Percentiles rank a stretch among this genome's conserved stretches.
Evolutionary conservation across 768 basidiomycete genomes (phyloP).

Genomic region (Collybiopsis luxurians): DNA sequence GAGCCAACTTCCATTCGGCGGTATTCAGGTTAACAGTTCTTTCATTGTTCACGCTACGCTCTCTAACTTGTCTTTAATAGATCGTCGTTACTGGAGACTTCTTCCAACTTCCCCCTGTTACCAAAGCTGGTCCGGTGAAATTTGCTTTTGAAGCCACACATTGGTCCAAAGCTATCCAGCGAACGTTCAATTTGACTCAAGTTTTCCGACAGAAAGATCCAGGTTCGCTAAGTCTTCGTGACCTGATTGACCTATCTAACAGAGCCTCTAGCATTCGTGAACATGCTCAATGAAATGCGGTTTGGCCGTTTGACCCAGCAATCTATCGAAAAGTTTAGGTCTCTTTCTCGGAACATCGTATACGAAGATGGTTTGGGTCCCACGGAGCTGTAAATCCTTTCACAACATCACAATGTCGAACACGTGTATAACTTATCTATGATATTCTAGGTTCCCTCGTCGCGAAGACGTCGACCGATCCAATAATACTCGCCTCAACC

Average conservation of each 20-base stretch:
- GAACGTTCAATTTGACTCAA: constrained; percentile 90
- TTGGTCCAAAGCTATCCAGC: constrained; percentile 73
- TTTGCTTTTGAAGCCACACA: constrained; percentile 89
- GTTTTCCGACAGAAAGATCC: constrained; percentile 95
- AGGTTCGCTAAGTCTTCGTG: constrained; percentile 42
- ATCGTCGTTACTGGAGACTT: constrained; percentile 95
- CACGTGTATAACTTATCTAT: not conserved
- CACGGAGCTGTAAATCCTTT: constrained; percentile 76
- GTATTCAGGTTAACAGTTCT: constrained; percentile 69
- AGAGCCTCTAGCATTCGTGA: constrained; percentile 71
- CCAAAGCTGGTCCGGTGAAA: constrained; percentile 59
- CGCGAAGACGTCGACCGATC: constrained; percentile 90
- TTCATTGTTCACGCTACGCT: not conserved
- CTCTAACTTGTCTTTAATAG: constrained; percentile 31
- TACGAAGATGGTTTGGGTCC: constrained; percentile 83
- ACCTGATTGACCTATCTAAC: constrained; percentile 3
- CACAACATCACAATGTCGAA: not conserved
- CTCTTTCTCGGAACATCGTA: constrained; percentile 63
- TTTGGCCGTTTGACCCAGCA: constrained; percentile 67
- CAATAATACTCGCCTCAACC: constrained; percentile 66
- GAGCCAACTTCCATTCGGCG: constrained; percentile 78
- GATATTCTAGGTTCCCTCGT: constrained; percentile 80
- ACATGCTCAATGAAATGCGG: constrained; percentile 99
- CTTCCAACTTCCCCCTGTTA: constrained; percentile 95
- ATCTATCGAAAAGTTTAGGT: constrained; percentile 71